Evolutionary conservation across 495 filamentous ascomycete genomes (phyloP).

Genomic region (Podospora bellae-mahoneyi): DNA sequence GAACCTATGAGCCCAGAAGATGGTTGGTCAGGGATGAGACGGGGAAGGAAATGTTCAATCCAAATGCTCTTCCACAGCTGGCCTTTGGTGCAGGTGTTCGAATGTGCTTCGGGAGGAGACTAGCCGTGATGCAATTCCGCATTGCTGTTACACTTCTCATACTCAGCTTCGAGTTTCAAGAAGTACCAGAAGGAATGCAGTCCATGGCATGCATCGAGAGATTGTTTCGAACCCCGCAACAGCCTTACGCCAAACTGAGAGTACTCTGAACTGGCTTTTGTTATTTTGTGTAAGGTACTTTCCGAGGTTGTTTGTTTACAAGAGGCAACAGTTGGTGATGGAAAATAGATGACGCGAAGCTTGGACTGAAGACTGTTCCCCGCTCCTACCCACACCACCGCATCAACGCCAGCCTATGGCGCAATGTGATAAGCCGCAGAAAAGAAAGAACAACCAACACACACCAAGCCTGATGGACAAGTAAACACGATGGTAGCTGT

Average conservation of each 20-base stretch:
- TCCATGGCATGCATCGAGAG: conserved; percentile 23
- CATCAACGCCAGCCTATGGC: no score
- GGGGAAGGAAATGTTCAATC: conserved; percentile 29
- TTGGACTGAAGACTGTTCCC: no score
- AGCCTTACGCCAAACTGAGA: conserved; percentile 11
- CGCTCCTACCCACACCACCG: no score
- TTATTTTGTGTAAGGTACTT: no score
- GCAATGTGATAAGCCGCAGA: no score
- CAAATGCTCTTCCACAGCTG: conserved; percentile 23
- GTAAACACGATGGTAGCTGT: no score
- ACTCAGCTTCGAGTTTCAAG: conserved; percentile 30
- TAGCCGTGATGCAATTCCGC: conserved; percentile 30
- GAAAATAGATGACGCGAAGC: no score
- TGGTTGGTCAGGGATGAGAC: conserved; percentile 32
- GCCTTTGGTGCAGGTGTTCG: conserved; percentile 27
- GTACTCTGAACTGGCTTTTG: conserved; percentile 5
- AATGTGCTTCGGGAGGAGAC: conserved; percentile 26
- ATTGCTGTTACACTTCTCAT: conserved; percentile 28
- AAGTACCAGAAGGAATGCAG: conserved; percentile 26
- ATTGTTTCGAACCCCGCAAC: conserved; percentile 19
- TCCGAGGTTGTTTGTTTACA: no score
- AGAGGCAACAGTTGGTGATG: no score
- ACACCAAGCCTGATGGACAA: no score
- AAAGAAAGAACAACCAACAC: no score
- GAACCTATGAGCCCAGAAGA: conserved; percentile 29